Evolutionary conservation across 2,329 filamentous ascomycete genomes (phyloP).

Genomic region (Aspergillus brunneoviolaceus): DNA sequence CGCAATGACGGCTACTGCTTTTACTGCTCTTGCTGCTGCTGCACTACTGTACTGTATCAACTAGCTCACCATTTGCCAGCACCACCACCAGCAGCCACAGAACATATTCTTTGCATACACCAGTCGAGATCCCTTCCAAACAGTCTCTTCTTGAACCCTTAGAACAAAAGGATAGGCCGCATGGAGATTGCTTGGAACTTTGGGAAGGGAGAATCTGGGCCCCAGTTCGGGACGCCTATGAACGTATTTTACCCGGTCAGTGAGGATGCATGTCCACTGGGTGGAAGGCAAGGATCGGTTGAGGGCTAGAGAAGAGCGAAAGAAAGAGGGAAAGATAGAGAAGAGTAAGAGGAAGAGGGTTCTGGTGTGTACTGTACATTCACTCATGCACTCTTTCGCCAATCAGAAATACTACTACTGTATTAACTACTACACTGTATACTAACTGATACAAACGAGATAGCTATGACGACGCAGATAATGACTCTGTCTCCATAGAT

Average conservation of each 20-base stretch:
- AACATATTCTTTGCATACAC: neutral
- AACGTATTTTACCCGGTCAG: neutral
- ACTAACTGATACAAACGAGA: neutral
- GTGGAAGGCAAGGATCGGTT: neutral
- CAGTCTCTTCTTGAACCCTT: neutral
- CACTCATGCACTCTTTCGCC: too few relatives aligned
- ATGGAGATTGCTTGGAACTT: neutral
- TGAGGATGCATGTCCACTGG: neutral
- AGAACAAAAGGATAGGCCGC: neutral
- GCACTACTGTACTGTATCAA: too few relatives aligned
- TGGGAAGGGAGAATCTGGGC: slow-evolving; percentile 1
- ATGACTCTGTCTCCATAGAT: neutral
- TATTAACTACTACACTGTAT: too few relatives aligned
- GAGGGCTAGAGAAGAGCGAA: neutral
- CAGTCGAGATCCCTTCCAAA: neutral
- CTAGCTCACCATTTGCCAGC: neutral
- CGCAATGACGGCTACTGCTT: neutral
- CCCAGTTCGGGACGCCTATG: neutral
- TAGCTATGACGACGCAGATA: neutral
- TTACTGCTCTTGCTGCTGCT: neutral
- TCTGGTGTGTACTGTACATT: neutral
- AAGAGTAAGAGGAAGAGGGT: neutral
- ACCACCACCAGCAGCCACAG: neutral
- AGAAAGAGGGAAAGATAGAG: neutral
- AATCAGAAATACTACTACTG: too few relatives aligned